Base-by-base conservation (phyloP, 1,284 basidiomycete genomes). In the Porogramme epimiltina region DNA sequence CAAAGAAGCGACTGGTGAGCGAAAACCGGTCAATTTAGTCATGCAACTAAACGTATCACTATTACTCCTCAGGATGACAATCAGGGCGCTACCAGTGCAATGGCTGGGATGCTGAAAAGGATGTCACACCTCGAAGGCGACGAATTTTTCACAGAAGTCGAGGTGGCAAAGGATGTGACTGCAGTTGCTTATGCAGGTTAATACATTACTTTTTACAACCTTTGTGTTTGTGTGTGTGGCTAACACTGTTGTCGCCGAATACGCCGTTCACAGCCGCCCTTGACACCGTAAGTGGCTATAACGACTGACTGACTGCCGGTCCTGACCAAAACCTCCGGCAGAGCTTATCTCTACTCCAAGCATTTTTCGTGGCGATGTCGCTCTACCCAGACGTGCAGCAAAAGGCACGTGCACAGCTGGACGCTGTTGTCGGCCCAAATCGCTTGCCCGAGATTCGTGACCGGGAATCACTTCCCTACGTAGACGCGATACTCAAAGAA, bases 401-500 rank as follows among this genome's bases (percentile, higher is more conserved):
- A 16, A 59, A 54, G 4, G 69, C 67, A 0, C 69, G 65, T 34
- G 60, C 45, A 3, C 69, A 71, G 31, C 50, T 71, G 19, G 63
- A 66, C 23, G 36, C 33, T 0, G 59, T 66, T 13, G 39, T 69
- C 2, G 64, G 65, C 16, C 36, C 38, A 15, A 45, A 55, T 0
- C 55, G 68, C 4, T 51, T 69, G 0, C 70, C 69, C 1, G 56
- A 50, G n/a, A 46, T 65, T 24, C 44, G 45, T 1, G 69, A 70
- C 42, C 56, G 60, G 6, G 44, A 48, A 0, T 41, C 45, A 2
- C 56, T 71, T 0, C 66, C 64, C 2, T 70, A 70, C 42, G 49
- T 67, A 13, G 52, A 61, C 22, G 65, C 67, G 2, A 37, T 70
- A 3, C 42, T 66, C 10, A 63, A 66, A 45, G 70, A 71, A 38